Evolutionary conservation across 1,284 basidiomycete species (phyloP), one percentile per base, ranked within the genome.

Genomic region (Takashimella tepidaria): DNA sequence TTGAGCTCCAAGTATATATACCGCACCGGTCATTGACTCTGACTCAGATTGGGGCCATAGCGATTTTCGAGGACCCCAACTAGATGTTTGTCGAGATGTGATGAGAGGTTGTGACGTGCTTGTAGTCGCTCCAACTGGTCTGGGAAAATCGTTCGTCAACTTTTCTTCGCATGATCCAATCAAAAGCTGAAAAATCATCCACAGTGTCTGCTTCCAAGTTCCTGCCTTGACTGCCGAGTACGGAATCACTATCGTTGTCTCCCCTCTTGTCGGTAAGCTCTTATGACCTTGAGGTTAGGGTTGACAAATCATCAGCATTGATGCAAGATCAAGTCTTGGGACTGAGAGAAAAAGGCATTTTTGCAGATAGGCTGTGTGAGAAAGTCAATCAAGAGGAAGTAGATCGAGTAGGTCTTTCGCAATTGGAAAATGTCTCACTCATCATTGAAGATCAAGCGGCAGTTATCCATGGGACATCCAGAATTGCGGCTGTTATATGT

Each of bases 111-210:
- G 73, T 16, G 87, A 90, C 73, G 82, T 90, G 5, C 80, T 90
- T n/a, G 87, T 92, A 4, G 80, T 92, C 2, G 89, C 89, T 6
- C 89, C 90, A 0, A 92, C 89, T 1, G 89, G 90, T 2, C 85
- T 91, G 81, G 89, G 89, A 24, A 92, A 92, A 60, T 73, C 82
- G 89, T 86, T 49, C 52, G 76, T 59, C 0, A 13, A 5, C 22
- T 21, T 11, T 41, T 44, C 23, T 22, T 13, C 41, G n/a, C n/a
- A 22, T 4, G 19, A 6, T 8, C 27, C 1, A 8, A 19, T 2
- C 22, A 8, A 43, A 21, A 49, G 21, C 47, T 54, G 47, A 53
- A 3, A 5, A 11, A 11, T 25, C 20, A 24, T 19, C 25, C 11
- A 6, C 27, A 66, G 88, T 59, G 66, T 92, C 3, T 93, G 89